Evolutionary conservation across 2,329 filamentous ascomycete genomes (phyloP).

Genomic region (Colletotrichum spaethianum): DNA sequence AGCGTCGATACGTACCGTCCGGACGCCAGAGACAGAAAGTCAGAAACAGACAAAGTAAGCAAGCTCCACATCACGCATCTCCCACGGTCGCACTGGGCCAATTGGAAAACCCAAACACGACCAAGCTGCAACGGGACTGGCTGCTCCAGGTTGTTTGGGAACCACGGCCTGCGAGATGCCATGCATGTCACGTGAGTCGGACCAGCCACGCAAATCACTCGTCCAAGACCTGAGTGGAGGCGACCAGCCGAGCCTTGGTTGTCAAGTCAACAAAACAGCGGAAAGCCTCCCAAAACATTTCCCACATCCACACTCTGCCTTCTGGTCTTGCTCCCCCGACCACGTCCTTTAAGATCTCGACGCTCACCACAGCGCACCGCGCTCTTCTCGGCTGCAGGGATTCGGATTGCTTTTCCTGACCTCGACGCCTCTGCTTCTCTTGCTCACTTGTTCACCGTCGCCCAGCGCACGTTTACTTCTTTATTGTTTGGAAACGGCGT

Average conservation of each 20-base stretch:
- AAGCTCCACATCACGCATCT: slow-evolving; percentile 29
- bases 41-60: slow-evolving; percentile 42
- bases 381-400: slow-evolving; percentile 36
- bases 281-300: slow-evolving; percentile 38
- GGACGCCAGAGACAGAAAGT: slow-evolving; percentile 39
- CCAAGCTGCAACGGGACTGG: slow-evolving; percentile 29
- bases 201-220: slow-evolving; percentile 27
- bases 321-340: slow-evolving; percentile 31
- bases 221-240: slow-evolving; percentile 32
- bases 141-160: slow-evolving; percentile 20
- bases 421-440: slow-evolving; percentile 23
- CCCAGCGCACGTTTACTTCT: slow-evolving; percentile 30
- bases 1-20: slow-evolving; percentile 22
- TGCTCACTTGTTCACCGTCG: slow-evolving; percentile 6
- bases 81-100: not conserved
- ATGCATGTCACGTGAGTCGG: slow-evolving; percentile 22
- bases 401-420: slow-evolving; percentile 22
- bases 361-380: slow-evolving; percentile 40
- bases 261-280: slow-evolving; percentile 37
- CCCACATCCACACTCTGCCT: slow-evolving; percentile 32
- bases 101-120: slow-evolving; percentile 27
- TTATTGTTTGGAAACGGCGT: slow-evolving; percentile 37
- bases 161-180: not conserved
- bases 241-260: slow-evolving; percentile 31
- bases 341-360: slow-evolving; percentile 41